These are phyloP conservation scores for Kodamaea suecica DNA, from an alignment of 1,139 yeast species.

Conservation along the genomic window DNA sequence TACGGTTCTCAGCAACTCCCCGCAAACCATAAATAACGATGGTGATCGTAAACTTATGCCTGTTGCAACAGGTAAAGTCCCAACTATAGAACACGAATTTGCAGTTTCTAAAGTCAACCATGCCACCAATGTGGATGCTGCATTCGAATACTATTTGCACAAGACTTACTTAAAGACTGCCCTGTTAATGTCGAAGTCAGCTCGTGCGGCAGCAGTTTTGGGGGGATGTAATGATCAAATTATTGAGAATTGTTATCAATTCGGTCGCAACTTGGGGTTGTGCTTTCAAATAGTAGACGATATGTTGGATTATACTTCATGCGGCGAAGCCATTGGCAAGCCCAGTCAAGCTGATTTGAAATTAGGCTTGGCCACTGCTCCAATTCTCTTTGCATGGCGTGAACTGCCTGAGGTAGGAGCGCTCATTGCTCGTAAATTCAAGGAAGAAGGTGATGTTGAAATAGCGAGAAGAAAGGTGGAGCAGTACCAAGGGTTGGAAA, in stretches of 20 bases:
- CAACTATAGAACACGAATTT: conserved; percentile 58
- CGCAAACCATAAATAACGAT: conserved; percentile 45
- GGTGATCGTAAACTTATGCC: conserved; percentile 54
- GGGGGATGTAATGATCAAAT: conserved; percentile 76
- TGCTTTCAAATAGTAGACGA: conserved; percentile 97
- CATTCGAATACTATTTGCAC: conserved; percentile 91
- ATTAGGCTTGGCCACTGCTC: conserved; percentile 95
- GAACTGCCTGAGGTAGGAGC: conserved; percentile 81
- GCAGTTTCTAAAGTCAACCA: conserved; percentile 55
- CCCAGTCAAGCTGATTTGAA: conserved; percentile 95
- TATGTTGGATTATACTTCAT: conserved; percentile 87
- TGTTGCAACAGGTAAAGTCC: conserved; percentile 61
- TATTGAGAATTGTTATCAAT: conserved; percentile 82
- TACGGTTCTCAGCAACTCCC: conserved; percentile 59
- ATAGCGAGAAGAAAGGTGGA: conserved; percentile 71
- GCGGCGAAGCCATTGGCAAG: conserved; percentile 81
- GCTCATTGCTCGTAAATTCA: conserved; percentile 79
- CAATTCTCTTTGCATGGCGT: conserved; percentile 92
- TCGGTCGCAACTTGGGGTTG: conserved; percentile 89
- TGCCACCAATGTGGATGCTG: conserved; percentile 71
- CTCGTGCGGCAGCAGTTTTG: conserved; percentile 89
- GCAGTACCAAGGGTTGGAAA: conserved; percentile 67
- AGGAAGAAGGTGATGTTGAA: conserved; percentile 78
- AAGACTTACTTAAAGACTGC: conserved; percentile 96
- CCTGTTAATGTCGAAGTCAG: conserved; percentile 89